Evolutionary conservation across 2,329 filamentous ascomycete genomes (phyloP), one percentile per base, ranked within the genome.

Genomic region (Alternaria brassicicola): DNA sequence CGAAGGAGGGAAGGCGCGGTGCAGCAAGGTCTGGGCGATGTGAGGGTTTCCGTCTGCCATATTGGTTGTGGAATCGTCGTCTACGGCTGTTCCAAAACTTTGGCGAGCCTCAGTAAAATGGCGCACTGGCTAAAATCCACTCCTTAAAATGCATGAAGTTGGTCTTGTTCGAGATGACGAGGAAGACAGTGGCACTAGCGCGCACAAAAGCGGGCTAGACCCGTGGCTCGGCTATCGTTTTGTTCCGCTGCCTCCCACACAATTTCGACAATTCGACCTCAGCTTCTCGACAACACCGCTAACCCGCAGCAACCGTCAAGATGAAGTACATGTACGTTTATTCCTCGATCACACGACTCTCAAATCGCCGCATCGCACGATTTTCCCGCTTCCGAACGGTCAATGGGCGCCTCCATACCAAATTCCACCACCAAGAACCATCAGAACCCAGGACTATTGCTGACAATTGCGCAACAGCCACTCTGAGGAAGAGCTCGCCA

Each of bases 401-500:
- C 61, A 55, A 52, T 52, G 58, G 59, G 52, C 54, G 48, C 58
- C 52, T 60, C 50, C 17, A 48, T 43, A 64, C 47, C 57, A 43
- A 59, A 63, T 39, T 48, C 38, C 47, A 52, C 56, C 33, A 42
- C 55, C 64, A 59, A 59, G 57, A 64, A 55, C 57, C 33, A 48
- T 57, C 36, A 42, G 61, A 61, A 54, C 55, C 55, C 57, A 46
- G 59, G 58, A 67, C 58, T 42, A 52, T 49, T 59, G 65, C 74
- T 77, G 68, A 77, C 74, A 71, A 64, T 62, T 64, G 65, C 55
- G 61, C 60, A 55, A 72, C 63, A 77, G 74, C 86, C 93, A 97
- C 88, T 96, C 92, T 80, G 87, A 94, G 86, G 94, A 99, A 89
- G 86, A 88, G 84, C 87, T 99, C 85, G 88, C 89, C 79, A 92